Percentiles rank a stretch among this genome's conserved stretches.
These are phyloP conservation scores for Aspergillus flavus DNA, from an alignment of 2,329 filamentous ascomycete genomes.

Conservation along the genomic window DNA sequence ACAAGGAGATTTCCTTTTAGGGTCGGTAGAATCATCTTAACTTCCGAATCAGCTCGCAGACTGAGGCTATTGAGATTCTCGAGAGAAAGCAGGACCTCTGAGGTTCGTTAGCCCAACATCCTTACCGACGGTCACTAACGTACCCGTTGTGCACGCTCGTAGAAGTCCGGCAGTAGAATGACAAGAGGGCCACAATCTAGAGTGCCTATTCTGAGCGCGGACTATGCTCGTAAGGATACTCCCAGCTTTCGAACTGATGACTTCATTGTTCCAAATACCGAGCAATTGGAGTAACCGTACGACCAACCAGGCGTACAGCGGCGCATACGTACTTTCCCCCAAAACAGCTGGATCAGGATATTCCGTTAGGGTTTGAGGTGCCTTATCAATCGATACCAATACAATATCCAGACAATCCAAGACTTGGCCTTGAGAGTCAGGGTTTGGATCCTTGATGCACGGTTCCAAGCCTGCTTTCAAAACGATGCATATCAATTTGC, in stretches of 20 bases:
- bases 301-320: constrained; percentile 58
- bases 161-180: constrained; percentile 36
- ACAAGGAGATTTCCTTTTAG: constrained; percentile 27
- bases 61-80: constrained; percentile 32
- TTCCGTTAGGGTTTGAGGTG: constrained; percentile 68
- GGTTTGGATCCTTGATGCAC: constrained; percentile 62
- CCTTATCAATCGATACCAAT: constrained; percentile 72
- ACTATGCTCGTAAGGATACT: constrained; percentile 37
- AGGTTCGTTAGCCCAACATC: constrained; percentile 20
- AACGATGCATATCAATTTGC: constrained; percentile 83
- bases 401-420: constrained; percentile 78
- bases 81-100: constrained; percentile 51
- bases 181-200: constrained; percentile 31
- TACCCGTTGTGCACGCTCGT: constrained; percentile 41
- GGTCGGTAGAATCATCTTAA: constrained; percentile 30
- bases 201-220: constrained; percentile 36
- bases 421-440: constrained; percentile 42
- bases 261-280: constrained; percentile 43
- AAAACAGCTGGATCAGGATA: constrained; percentile 62
- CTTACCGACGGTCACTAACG: constrained; percentile 21
- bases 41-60: constrained; percentile 8
- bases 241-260: constrained; percentile 44
- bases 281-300: constrained; percentile 55
- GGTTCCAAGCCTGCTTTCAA: constrained; percentile 73
- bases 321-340: constrained; percentile 51